Conservation (phyloP, 768 basidiomycete species). For the Pulveroboletus sp. region DNA sequence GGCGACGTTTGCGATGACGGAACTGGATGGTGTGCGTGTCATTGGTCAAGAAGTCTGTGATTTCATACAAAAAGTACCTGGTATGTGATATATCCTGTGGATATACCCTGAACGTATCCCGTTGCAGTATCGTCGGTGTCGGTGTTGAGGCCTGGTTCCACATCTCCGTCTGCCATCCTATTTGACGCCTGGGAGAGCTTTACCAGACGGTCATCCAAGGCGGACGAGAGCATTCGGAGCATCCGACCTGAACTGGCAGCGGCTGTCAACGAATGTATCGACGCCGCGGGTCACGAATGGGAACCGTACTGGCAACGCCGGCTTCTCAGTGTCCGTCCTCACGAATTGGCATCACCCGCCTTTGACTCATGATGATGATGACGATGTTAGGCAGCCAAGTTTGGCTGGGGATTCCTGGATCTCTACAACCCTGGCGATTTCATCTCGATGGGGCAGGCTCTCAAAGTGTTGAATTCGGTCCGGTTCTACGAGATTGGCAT, state of each 20-base stretch:
- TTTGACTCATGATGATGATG: neutral
- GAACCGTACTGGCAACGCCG: constrained; percentile 87
- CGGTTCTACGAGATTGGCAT: constrained; percentile 91
- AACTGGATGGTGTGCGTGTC: constrained; percentile 88
- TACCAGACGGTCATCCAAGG: constrained; percentile 78
- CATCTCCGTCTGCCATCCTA: constrained; percentile 85
- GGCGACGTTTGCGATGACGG: constrained; percentile 74
- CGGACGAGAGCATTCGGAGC: constrained; percentile 87
- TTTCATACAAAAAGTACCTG: constrained; percentile 90
- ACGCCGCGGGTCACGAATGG: constrained; percentile 91
- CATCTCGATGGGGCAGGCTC: constrained; percentile 85
- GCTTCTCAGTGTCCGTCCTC: constrained; percentile 63
- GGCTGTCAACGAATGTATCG: constrained; percentile 90
- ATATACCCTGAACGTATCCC: neutral
- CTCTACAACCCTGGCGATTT: constrained; percentile 91
- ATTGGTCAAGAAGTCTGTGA: constrained; percentile 78
- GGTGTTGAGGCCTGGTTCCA: constrained; percentile 91
- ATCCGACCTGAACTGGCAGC: constrained; percentile 83
- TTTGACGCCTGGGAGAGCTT: constrained; percentile 93
- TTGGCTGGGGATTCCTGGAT: constrained; percentile 92
- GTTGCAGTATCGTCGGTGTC: constrained; percentile 69
- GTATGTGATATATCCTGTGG: constrained; percentile 39
- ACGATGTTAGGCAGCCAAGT: constrained; percentile 80
- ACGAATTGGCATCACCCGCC: neutral
- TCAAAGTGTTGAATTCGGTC: constrained; percentile 93